phyloP scores from a whole-genome alignment of 1,284 basidiomycete species.

The Moesziomyces parantarcticus region DNA sequence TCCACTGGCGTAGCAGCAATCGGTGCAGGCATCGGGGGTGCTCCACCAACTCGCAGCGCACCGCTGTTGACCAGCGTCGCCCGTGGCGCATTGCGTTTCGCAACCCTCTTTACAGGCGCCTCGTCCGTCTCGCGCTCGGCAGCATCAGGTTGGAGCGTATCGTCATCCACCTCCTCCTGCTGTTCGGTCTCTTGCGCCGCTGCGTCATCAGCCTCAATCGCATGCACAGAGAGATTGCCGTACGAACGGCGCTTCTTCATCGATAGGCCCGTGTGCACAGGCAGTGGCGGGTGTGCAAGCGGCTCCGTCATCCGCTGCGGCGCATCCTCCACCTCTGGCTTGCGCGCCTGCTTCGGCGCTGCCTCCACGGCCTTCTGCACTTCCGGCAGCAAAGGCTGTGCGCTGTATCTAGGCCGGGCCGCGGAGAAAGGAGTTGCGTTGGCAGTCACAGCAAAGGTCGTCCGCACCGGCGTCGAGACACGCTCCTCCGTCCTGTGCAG shows the following conservation, averaged over 20 bases:
- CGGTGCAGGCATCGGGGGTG: slow-evolving; percentile 3
- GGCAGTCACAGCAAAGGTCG: slow-evolving; percentile 2
- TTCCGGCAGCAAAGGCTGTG: slow-evolving; percentile 19
- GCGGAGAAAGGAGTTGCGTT: slow-evolving; percentile 27
- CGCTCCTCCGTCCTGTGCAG: background rate
- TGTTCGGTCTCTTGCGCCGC: slow-evolving; percentile 2
- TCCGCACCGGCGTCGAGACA: slow-evolving; percentile 16
- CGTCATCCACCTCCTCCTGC: slow-evolving; percentile 11
- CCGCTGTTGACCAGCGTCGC: slow-evolving; percentile 48
- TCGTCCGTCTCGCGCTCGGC: slow-evolving; percentile 2
- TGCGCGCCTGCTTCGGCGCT: background rate
- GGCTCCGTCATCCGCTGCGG: slow-evolving; percentile 4
- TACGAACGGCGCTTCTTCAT: slow-evolving; percentile 44
- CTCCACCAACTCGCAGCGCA: slow-evolving; percentile 13
- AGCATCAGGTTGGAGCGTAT: slow-evolving; percentile 15
- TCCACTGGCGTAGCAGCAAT: background rate
- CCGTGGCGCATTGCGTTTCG: slow-evolving; percentile 27
- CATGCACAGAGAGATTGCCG: slow-evolving; percentile 42
- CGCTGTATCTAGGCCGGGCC: slow-evolving; percentile 23
- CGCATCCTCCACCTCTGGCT: slow-evolving; percentile 8
- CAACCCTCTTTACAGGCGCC: slow-evolving; percentile 2
- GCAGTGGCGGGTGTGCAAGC: slow-evolving; percentile 22
- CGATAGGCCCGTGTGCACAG: slow-evolving; percentile 22
- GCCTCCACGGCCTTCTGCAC: slow-evolving; percentile 13
- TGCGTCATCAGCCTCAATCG: slow-evolving; percentile 3